These are phyloP conservation scores for Vishniacozyma victoriae DNA, from an alignment of 768 basidiomycete genomes.

Conservation along the genomic window DNA sequence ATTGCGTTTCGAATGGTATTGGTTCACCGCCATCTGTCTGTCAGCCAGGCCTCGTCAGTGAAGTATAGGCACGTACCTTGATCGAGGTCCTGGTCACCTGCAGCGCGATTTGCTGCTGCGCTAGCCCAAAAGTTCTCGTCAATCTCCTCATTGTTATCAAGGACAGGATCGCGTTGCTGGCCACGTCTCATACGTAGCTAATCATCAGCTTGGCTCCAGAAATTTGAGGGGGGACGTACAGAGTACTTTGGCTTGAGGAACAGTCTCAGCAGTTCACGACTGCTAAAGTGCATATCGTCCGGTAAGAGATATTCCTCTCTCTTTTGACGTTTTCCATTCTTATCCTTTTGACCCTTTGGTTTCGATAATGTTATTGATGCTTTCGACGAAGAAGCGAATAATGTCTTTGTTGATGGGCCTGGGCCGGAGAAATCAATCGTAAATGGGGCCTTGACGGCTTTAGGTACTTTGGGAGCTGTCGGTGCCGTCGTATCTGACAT, in stretches of 20 bases:
- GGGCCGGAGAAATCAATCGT: constrained; percentile 46
- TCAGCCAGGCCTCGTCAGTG: constrained; percentile 42
- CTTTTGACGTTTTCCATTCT: constrained; percentile 17
- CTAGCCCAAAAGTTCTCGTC: constrained; percentile 98
- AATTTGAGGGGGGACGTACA: constrained; percentile 53
- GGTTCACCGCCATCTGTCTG: constrained; percentile 25
- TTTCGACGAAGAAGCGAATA: constrained; percentile 39
- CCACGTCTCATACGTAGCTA: constrained; percentile 87
- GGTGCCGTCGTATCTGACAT: neutral
- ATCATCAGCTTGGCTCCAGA: neutral
- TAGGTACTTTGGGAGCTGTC: constrained; percentile 35
- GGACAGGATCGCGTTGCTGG: constrained; percentile 23
- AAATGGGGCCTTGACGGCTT: constrained; percentile 49
- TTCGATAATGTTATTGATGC: constrained; percentile 29
- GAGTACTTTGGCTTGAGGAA: constrained; percentile 96
- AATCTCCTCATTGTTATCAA: constrained; percentile 68
- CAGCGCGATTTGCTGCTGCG: constrained; percentile 78
- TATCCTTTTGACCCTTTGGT: neutral
- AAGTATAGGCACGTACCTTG: constrained; percentile 54
- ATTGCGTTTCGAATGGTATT: constrained; percentile 87
- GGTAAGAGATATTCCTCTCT: constrained; percentile 66
- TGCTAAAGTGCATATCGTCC: constrained; percentile 97
- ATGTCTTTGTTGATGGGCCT: constrained; percentile 25
- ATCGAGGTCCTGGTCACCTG: constrained; percentile 57
- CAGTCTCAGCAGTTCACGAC: constrained; percentile 76